Percentiles rank a stretch among this genome's conserved stretches.
phyloP scores from a whole-genome alignment of 345 rosid species.

The Gynandropsis gynandra region DNA sequence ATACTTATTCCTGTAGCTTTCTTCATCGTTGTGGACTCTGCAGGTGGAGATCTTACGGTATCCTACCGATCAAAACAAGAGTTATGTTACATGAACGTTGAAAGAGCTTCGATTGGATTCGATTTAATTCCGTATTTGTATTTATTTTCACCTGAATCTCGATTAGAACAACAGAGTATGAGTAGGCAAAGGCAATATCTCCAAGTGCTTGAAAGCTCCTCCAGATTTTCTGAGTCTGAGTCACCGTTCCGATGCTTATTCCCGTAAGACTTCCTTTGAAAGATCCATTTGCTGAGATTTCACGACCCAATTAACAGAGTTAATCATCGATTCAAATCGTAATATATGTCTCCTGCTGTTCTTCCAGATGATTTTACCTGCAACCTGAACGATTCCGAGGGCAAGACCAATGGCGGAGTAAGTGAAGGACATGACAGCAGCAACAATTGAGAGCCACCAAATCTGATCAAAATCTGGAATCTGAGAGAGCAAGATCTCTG shows the following conservation, averaged over 20 bases:
- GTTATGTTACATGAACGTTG: not conserved
- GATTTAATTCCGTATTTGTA: not conserved
- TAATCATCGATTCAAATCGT: not conserved
- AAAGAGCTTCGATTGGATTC: not conserved
- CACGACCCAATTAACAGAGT: not conserved
- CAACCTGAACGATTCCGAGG: slow-evolving; percentile 73
- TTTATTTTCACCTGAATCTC: slow-evolving; percentile 61
- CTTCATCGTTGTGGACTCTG: slow-evolving; percentile 39
- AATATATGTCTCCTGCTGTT: not conserved
- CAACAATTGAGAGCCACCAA: slow-evolving; percentile 87
- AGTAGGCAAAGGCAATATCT: slow-evolving; percentile 80
- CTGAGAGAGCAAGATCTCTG: slow-evolving; percentile 65
- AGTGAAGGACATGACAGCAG: slow-evolving; percentile 92
- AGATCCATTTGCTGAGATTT: slow-evolving; percentile 35
- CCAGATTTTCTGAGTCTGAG: slow-evolving; percentile 69
- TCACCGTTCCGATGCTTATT: slow-evolving; percentile 52
- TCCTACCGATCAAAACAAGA: slow-evolving; percentile 20
- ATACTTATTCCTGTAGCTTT: slow-evolving; percentile 36
- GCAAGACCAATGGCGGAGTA: slow-evolving; percentile 86
- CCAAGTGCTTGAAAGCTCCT: slow-evolving; percentile 83
- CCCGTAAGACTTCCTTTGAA: slow-evolving; percentile 72
- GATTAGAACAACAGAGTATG: slow-evolving; percentile 60
- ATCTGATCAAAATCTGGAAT: slow-evolving; percentile 78
- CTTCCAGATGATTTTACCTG: slow-evolving; percentile 20
- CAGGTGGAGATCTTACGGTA: slow-evolving; percentile 39